Evolutionary conservation across 169 alveolate genomes (phyloP).

Genomic region (Plasmodium malariae): DNA sequence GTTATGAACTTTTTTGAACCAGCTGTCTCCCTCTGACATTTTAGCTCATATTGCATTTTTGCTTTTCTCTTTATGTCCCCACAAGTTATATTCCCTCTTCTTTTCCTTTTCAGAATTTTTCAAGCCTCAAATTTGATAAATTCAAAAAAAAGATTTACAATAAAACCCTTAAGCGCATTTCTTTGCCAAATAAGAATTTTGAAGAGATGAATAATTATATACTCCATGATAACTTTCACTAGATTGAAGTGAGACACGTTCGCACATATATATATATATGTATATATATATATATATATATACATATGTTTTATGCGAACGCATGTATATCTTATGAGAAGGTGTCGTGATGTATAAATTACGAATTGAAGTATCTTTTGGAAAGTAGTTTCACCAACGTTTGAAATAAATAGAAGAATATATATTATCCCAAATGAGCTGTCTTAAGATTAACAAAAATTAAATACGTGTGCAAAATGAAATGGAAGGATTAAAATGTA

Average conservation of each 20-base stretch:
- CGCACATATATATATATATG: not conserved
- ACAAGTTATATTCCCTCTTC: no score
- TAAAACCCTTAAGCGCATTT: not conserved
- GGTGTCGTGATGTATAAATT: not conserved
- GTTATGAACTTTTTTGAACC: not conserved
- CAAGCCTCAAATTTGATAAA: constrained; percentile 42
- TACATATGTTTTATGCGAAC: not conserved
- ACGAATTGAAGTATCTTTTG: no score
- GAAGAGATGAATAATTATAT: constrained; percentile 18
- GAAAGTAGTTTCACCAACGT: no score
- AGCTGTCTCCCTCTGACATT: not conserved
- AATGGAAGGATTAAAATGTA: no score
- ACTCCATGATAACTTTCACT: constrained; percentile 8
- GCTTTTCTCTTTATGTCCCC: constrained; percentile 2
- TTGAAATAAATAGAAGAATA: no score
- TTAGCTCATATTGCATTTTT: not conserved
- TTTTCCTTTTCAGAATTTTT: constrained; percentile 50
- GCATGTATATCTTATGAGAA: not conserved
- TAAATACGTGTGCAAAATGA: no score
- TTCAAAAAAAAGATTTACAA: constrained; percentile 39
- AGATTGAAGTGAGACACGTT: constrained; percentile 14
- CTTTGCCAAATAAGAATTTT: constrained; percentile 19
- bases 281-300: not conserved
- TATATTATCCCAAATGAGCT: no score
- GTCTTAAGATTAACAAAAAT: no score